Percentiles rank a stretch among this genome's conserved stretches.
These are phyloP conservation scores for Didymella pomorum DNA, from an alignment of 2,329 filamentous ascomycete genomes.

Conservation along the genomic window DNA sequence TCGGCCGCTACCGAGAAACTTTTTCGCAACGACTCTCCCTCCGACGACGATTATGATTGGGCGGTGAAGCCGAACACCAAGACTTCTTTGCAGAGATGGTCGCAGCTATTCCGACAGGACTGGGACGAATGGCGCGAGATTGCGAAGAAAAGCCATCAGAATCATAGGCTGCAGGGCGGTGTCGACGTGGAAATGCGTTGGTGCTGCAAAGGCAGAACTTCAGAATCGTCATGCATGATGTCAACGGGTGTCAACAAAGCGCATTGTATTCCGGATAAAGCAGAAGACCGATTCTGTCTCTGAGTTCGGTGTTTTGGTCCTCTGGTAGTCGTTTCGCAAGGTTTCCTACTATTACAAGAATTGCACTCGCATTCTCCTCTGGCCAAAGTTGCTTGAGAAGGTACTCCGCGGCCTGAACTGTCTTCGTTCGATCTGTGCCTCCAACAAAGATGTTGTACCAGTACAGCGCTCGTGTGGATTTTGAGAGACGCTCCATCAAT, in stretches of 20 bases:
- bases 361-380: constrained; percentile 22
- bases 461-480: constrained; percentile 5
- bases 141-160: neutral
- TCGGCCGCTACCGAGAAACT: constrained; percentile 30
- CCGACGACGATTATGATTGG: constrained; percentile 25
- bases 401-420: constrained; percentile 13
- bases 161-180: too few species aligned
- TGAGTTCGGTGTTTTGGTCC: constrained; percentile 22
- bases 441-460: constrained; percentile 31
- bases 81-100: constrained; percentile 15
- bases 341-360: constrained; percentile 30
- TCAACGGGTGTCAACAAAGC: constrained; percentile 8
- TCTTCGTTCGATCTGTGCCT: constrained; percentile 21
- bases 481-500: neutral
- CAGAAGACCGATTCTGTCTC: constrained; percentile 17
- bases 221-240: constrained; percentile 9
- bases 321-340: constrained; percentile 21
- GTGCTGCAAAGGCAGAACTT: neutral
- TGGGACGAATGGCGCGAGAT: neutral
- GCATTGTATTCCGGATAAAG: constrained; percentile 22
- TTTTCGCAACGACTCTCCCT: constrained; percentile 13
- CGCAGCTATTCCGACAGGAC: neutral
- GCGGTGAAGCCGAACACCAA: constrained; percentile 19
- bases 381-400: constrained; percentile 23
- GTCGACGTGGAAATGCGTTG: neutral